Evolutionary conservation across 108 stramenopile species (phyloP).

Genomic region (Parietichytrium sp.): DNA sequence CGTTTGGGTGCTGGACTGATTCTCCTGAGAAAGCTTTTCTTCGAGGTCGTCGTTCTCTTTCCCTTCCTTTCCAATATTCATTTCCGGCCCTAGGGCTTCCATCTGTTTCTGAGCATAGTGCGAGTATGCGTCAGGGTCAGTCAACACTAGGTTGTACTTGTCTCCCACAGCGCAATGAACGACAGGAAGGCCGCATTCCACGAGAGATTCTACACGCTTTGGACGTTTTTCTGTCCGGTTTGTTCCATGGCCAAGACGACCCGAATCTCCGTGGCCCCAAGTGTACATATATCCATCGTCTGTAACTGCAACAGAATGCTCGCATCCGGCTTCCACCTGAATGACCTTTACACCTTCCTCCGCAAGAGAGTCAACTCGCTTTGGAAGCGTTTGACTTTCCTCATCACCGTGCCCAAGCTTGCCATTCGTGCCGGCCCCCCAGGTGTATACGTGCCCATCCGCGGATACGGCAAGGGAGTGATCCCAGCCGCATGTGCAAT

Average conservation of each 20-base stretch:
- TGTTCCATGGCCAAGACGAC: conserved; percentile 56
- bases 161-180: conserved; percentile 22
- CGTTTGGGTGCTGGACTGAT: not conserved
- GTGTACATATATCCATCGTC: conserved; percentile 50
- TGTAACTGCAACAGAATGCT: conserved; percentile 53
- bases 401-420: conserved; percentile 57
- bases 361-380: not conserved
- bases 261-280: conserved; percentile 43
- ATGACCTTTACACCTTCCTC: conserved; percentile 24
- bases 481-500: conserved; percentile 60
- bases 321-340: conserved; percentile 58
- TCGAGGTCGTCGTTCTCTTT: not conserved
- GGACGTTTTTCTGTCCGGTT: conserved; percentile 29
- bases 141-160: conserved; percentile 10
- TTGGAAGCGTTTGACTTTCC: conserved; percentile 14
- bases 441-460: conserved; percentile 49
- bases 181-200: conserved; percentile 18
- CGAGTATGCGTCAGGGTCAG: not conserved
- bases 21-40: not conserved
- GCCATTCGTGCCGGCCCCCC: conserved; percentile 46
- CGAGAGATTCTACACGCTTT: conserved; percentile 26
- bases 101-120: not conserved
- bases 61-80: not conserved
- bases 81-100: not conserved
- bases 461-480: conserved; percentile 51